phyloP scores from a whole-genome alignment of 2,329 filamentous ascomycete species.

The Coleophoma eucalyptorum region DNA sequence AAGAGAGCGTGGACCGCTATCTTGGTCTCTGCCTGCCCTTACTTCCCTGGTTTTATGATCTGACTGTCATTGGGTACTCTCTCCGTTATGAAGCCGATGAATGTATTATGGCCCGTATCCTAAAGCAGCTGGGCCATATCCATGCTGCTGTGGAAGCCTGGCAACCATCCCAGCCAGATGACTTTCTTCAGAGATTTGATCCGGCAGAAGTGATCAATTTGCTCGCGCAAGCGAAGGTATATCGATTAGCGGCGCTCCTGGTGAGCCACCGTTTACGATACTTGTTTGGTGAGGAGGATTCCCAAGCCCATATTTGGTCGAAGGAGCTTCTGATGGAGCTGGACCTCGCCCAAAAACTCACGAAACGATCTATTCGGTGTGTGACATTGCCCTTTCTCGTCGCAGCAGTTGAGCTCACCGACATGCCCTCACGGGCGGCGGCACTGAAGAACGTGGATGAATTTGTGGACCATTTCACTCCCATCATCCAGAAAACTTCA shows the following conservation, averaged over 20 bases:
- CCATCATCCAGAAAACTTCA: constrained; percentile 17
- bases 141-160: constrained; percentile 17
- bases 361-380: constrained; percentile 17
- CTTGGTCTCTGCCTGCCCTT: constrained; percentile 23
- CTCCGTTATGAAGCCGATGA: too few species aligned
- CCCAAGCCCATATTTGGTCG: constrained; percentile 21
- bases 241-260: constrained; percentile 22
- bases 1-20: constrained; percentile 14
- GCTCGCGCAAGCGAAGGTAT: constrained; percentile 24
- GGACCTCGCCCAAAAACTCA: constrained; percentile 16
- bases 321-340: constrained; percentile 24
- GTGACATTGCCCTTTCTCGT: constrained; percentile 24
- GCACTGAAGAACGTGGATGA: constrained; percentile 16
- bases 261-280: constrained; percentile 20
- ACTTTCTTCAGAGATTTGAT: constrained; percentile 15
- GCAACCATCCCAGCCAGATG: constrained; percentile 17
- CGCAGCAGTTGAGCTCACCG: constrained; percentile 22
- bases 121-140: constrained; percentile 17
- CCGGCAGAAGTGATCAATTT: constrained; percentile 20
- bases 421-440: constrained; percentile 11
- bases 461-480: constrained; percentile 42
- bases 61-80: too few species aligned
- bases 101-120: constrained; percentile 7
- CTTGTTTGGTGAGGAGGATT: constrained; percentile 20
- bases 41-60: constrained; percentile 22